Conservation (phyloP, 768 basidiomycete species). For the Hemileccinum impolitum region DNA sequence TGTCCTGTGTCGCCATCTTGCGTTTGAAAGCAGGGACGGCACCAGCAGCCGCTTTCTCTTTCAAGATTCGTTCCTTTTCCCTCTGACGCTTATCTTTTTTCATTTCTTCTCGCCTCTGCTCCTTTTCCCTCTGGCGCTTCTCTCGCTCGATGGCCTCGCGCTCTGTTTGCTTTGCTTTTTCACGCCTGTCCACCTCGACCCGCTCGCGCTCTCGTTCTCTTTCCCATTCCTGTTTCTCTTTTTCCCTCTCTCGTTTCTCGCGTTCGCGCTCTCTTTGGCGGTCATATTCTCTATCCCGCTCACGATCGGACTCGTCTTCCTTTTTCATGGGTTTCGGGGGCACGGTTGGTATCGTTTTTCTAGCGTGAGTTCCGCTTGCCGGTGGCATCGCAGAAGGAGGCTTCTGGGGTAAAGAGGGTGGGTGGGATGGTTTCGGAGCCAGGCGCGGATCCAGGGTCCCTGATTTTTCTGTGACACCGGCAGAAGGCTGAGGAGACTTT, state of each 20-base stretch:
- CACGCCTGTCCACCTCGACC: constrained; percentile 19
- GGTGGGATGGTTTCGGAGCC: constrained; percentile 22
- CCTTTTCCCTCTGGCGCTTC: constrained; percentile 24
- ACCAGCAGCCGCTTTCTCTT: constrained; percentile 18
- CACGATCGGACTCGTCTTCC: constrained; percentile 30
- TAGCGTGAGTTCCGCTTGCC: constrained; percentile 24
- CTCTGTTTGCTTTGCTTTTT: constrained; percentile 18
- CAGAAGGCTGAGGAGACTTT: constrained; percentile 26
- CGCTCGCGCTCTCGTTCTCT: constrained; percentile 17
- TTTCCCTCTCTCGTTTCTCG: constrained; percentile 18
- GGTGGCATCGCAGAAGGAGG: constrained; percentile 29
- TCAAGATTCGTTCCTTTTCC: constrained; percentile 22
- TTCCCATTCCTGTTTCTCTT: constrained; percentile 22
- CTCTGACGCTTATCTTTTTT: constrained; percentile 20
- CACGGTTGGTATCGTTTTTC: constrained; percentile 26
- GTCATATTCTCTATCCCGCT: constrained; percentile 21
- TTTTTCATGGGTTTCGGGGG: constrained; percentile 20
- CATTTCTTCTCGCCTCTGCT: constrained; percentile 21
- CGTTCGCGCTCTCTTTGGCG: constrained; percentile 27
- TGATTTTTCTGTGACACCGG: constrained; percentile 21
- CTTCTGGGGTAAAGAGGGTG: constrained; percentile 34
- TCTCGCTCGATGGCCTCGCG: constrained; percentile 24
- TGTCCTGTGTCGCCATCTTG: constrained; percentile 34
- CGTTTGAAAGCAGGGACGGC: constrained; percentile 34
- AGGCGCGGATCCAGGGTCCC: constrained; percentile 28